Base-by-base conservation (phyloP, 1,284 basidiomycete species). In the Fistulinella cinereoalba region DNA sequence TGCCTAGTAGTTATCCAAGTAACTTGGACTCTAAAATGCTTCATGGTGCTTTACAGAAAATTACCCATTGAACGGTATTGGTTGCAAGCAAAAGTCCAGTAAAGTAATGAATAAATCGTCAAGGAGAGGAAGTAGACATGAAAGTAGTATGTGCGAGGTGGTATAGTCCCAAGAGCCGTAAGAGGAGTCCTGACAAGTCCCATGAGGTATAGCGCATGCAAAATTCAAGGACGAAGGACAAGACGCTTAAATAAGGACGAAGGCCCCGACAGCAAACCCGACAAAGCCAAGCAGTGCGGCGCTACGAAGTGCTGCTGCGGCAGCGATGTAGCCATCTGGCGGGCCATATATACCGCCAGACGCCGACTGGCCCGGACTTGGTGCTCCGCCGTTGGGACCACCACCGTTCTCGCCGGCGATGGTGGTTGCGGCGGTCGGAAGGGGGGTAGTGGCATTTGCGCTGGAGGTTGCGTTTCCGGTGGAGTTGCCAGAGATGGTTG, bases 301-400 rank as follows among this genome's bases (percentile, higher is more conserved):
- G 25, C 49, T 64, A 46, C 68, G 67, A 31, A 82, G 66, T 3
- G 71, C 64, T 4, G 68, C 54, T 11, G 79, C 84, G n/a, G 70
- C 75, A 16, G 83, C 75, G 50, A 79, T 80, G 64, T 80, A 86
- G 45, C 70, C 60, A 53, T 88, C 85, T 42, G 72, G 69, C 32
- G 85, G 85, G 22, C 85, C 85, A 52, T 73, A 81, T 25, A 74
- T 68, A 3, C 66, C 54, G 22, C 61, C 70, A 4, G 70, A 11
- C 28, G 40, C 66, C 24, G 55, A 51, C 32, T 68, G 57, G 22
- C 83, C 78, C 25, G 73, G 71, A 52, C 70, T 72, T 15, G 75
- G 73, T 6, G 76, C 78, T 24, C 76, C 77, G 34, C 81, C 81
- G 12, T 66, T 38, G 1, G 50, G 50, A 27, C 66, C 64, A 9